Evolutionary conservation across 345 rosid genomes (phyloP).

Genomic region (Syzygium jambos): DNA sequence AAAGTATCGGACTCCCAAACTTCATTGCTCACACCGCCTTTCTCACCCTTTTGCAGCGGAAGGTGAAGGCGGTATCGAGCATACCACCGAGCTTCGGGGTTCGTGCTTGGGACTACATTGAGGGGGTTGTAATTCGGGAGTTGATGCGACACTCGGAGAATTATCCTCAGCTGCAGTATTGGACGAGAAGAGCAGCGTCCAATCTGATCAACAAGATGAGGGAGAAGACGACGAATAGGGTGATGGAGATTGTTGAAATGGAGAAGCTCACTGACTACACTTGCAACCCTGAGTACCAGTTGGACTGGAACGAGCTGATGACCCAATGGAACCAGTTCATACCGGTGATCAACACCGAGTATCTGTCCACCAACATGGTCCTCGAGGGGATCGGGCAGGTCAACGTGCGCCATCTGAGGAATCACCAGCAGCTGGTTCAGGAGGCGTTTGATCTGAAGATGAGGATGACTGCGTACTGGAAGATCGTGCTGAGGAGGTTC

Average conservation of each 20-base stretch:
- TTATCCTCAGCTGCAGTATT: slow-evolving; percentile 10
- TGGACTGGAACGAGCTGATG: slow-evolving; percentile 13
- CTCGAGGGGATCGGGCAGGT: slow-evolving; percentile 10
- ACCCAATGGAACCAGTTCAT: neutral
- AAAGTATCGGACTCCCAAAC: slow-evolving; percentile 21
- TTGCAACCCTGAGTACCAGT: slow-evolving; percentile 17
- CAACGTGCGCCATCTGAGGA: neutral
- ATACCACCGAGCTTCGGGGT: slow-evolving; percentile 4
- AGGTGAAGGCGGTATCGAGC: slow-evolving; percentile 9
- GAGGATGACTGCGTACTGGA: slow-evolving; percentile 21
- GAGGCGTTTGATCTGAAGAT: slow-evolving; percentile 18
- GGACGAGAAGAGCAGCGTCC: too few species aligned
- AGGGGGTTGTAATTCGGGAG: slow-evolving; percentile 4
- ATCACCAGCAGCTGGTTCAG: neutral
- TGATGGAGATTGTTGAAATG: too few species aligned
- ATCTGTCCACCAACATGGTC: too few species aligned
- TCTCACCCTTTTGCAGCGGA: slow-evolving; percentile 2
- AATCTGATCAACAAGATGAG: too few species aligned
- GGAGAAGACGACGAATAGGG: too few species aligned
- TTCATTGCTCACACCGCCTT: slow-evolving; percentile 19
- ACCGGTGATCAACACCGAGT: neutral
- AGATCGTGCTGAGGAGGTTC: slow-evolving; percentile 14
- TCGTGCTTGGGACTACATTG: slow-evolving; percentile 16
- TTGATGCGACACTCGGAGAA: slow-evolving; percentile 1
- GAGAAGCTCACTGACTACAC: slow-evolving; percentile 27